phyloP scores from a whole-genome alignment of 2,329 filamentous ascomycete genomes.

The Talaromyces sp. region DNA sequence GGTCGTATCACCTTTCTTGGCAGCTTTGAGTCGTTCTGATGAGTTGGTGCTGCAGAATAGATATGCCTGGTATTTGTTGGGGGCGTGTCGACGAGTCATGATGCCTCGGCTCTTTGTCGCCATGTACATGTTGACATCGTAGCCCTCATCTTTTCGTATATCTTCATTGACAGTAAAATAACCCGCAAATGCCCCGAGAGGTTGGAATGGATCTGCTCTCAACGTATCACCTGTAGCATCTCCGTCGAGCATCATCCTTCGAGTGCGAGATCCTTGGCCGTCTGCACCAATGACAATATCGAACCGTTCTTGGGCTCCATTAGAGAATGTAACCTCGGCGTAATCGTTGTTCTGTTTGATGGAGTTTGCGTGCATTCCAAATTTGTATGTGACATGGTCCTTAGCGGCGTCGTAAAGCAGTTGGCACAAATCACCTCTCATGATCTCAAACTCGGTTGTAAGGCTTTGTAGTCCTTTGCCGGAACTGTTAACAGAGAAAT shows the following conservation, averaged over 20 bases:
- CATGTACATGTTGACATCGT: conserved; percentile 35
- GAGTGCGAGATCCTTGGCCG: conserved; percentile 23
- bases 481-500: conserved; percentile 38
- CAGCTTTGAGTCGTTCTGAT: conserved; percentile 24
- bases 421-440: conserved; percentile 48
- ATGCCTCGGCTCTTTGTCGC: conserved; percentile 34
- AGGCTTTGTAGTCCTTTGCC: conserved; percentile 34
- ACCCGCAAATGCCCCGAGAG: conserved; percentile 26
- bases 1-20: conserved; percentile 27
- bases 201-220: conserved; percentile 14
- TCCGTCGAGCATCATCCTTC: conserved; percentile 20
- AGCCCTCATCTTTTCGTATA: conserved; percentile 25
- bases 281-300: conserved; percentile 30
- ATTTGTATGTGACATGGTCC: conserved; percentile 24
- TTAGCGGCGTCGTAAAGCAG: conserved; percentile 37
- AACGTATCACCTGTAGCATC: conserved; percentile 11
- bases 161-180: conserved; percentile 35
- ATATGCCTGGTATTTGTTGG: conserved; percentile 37
- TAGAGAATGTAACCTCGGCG: conserved; percentile 22
- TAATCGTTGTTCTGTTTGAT: conserved; percentile 20
- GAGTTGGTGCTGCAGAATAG: conserved; percentile 26
- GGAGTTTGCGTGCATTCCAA: conserved; percentile 26
- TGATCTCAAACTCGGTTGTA: conserved; percentile 51
- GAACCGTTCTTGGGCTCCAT: conserved; percentile 20
- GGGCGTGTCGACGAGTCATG: conserved; percentile 39